Percentiles rank a stretch among this genome's conserved stretches.
Evolutionary conservation across 164 flowering plant genomes (phyloP).

Genomic region (Brasenia schreberi): DNA sequence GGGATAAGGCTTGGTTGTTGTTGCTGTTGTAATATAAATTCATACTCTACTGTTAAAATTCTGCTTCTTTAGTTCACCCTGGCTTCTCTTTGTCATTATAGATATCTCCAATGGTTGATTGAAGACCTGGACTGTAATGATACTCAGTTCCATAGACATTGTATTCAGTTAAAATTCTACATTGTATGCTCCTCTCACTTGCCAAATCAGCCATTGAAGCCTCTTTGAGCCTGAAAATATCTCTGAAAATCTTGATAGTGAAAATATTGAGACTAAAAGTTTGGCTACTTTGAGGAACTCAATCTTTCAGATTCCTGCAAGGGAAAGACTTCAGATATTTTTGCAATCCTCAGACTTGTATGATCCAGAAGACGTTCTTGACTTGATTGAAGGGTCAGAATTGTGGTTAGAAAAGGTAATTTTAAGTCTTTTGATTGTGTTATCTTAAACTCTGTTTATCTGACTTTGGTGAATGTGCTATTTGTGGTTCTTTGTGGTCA

Average conservation of each 20-base stretch:
- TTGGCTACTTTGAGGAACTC: no score
- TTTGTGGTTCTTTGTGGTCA: no score
- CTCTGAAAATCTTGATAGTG: slow-evolving; percentile 16
- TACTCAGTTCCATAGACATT: slow-evolving; percentile 62
- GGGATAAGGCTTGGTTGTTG: no score
- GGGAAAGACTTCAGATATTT: slow-evolving; percentile 77
- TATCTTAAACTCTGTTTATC: no score
- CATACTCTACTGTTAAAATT: no score
- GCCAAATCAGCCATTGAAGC: slow-evolving; percentile 71
- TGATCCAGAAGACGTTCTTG: slow-evolving; percentile 90
- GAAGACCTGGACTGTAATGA: slow-evolving; percentile 82
- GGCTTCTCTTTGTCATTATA: no score
- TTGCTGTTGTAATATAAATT: no score
- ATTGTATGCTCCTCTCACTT: slow-evolving; percentile 76
- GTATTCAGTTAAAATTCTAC: no score
- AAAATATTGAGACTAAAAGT: slow-evolving; percentile 33
- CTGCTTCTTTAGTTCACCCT: no score
- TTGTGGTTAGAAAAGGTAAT: slow-evolving; percentile 93
- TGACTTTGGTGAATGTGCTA: no score
- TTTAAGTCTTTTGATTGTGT: no score
- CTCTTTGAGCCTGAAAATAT: slow-evolving; percentile 7
- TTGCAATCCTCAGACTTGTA: slow-evolving; percentile 83
- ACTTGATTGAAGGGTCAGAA: slow-evolving; percentile 86
- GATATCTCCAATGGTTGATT: slow-evolving; percentile 94
- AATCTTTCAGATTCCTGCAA: slow-evolving; percentile 35